A percentile compares a stretch with the other conserved stretches of the same genome.
phyloP scores from a whole-genome alignment of 2,329 filamentous ascomycete species.

The Myriangium duriaei region DNA sequence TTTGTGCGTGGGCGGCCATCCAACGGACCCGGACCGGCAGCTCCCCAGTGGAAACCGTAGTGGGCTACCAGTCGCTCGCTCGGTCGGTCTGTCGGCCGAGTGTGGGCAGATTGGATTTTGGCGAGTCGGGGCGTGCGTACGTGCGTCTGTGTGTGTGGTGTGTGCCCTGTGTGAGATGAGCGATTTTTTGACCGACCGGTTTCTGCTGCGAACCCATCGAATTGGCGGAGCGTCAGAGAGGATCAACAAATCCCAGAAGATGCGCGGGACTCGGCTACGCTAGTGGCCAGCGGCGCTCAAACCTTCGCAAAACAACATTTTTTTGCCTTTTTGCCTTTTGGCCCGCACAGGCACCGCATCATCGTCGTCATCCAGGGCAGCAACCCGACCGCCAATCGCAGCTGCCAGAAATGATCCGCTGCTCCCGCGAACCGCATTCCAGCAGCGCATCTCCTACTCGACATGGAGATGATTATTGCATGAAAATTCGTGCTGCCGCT shows the following conservation, averaged over 20 bases:
- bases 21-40: neutral
- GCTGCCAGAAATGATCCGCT: neutral
- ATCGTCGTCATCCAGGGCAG: neutral
- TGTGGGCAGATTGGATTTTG: neutral
- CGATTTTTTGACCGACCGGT: neutral
- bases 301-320: neutral
- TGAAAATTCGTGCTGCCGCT: neutral
- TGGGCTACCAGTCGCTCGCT: neutral
- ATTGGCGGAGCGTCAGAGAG: neutral
- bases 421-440: neutral
- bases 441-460: neutral
- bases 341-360: neutral
- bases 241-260: neutral
- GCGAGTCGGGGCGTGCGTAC: neutral
- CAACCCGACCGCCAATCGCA: neutral
- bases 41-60: neutral
- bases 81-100: neutral
- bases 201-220: neutral
- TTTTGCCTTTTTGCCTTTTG: neutral
- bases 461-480: neutral
- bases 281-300: neutral
- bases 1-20: neutral
- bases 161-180: neutral
- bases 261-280: neutral
- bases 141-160: neutral